Base-by-base conservation (phyloP, 345 rosid species). In the Populus davidiana region DNA sequence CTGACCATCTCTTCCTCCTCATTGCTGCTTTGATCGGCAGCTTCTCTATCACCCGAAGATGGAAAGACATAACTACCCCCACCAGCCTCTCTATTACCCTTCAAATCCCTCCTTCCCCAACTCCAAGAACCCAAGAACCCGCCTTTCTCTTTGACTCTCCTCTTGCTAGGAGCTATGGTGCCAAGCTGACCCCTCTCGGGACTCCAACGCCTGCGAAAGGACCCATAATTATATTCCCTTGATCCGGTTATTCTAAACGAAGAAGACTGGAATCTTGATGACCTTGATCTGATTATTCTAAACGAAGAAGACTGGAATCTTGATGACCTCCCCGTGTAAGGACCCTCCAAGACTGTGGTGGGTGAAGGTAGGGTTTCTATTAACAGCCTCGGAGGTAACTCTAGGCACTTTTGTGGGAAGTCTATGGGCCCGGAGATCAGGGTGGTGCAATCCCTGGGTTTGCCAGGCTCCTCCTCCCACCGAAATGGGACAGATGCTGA, bases 401-500 rank as follows among this genome's bases (percentile, higher is more conserved):
- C 91, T 33, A 94, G 83, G 72, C 86, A 85, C 81, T 49, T 90
- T 0, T 73, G 87, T 59, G 88, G 70, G 54, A 88, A 74, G 43
- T 74, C 83, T 59, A 49, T 25, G 0, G 75, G 67, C 10, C 21
- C 86, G 21, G 43, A 52, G 52, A 63, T 33, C 70, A 84, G 75
- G 38, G 77, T 21, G 38, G 85, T 71, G 84, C 86, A 41, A 9
- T 83, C 85, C 78, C 93, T 90, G 21, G 98, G 97, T 81, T 92
- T 94, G 35, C 98, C 97, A 10, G 98, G 97, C 83, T 90, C 86
- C 49, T 94, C 94, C 71, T 94, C 98, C 98, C 98, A 94, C 10
- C 88, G 87, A 71, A 94, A 94, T 10, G 98, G 98, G 69, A 94
- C 93, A 3, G 94, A 82, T 13, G 94, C 98, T 36, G 86, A 80